Conservation (phyloP, 1,284 basidiomycete genomes). For the Rhodotorula sp. region DNA sequence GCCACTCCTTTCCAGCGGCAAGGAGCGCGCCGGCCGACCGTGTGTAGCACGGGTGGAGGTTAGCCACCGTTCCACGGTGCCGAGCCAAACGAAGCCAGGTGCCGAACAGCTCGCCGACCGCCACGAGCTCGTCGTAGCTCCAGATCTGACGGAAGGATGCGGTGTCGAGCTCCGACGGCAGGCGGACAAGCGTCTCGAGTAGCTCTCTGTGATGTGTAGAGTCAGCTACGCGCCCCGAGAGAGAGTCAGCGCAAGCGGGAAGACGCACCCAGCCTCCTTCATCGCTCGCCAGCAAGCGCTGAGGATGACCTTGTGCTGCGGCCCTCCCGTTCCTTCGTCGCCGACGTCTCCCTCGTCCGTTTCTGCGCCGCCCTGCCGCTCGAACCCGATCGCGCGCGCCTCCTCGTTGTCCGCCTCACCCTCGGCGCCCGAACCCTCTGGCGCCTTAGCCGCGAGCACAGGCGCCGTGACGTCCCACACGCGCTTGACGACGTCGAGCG, state of each 20-base stretch:
- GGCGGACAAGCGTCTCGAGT: constrained; percentile 45
- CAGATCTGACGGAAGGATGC: constrained; percentile 24
- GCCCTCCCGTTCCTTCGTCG: constrained; percentile 41
- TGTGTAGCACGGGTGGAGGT: constrained; percentile 49
- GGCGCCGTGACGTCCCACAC: constrained; percentile 48
- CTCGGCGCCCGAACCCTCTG: constrained; percentile 37
- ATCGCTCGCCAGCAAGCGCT: constrained; percentile 51
- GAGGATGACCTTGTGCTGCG: constrained; percentile 50
- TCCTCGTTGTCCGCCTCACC: constrained; percentile 30
- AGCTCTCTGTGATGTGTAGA: constrained; percentile 39
- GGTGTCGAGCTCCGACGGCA: constrained; percentile 40
- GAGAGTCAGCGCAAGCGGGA: background rate
- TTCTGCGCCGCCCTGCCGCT: background rate
- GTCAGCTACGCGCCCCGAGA: background rate
- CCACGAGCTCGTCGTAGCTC: constrained; percentile 34
- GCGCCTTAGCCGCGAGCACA: constrained; percentile 49
- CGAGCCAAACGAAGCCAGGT: constrained; percentile 50
- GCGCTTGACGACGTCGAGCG: constrained; percentile 42
- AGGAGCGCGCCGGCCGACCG: constrained; percentile 45
- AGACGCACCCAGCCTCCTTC: constrained; percentile 47
- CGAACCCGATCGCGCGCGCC: constrained; percentile 2
- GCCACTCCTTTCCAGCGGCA: constrained; percentile 37
- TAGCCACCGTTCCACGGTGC: constrained; percentile 51
- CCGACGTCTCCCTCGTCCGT: constrained; percentile 32
- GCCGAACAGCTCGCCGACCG: constrained; percentile 47